Base-by-base conservation (phyloP, 192 early-diverging fungal species). In the Coemansia sp. region DNA sequence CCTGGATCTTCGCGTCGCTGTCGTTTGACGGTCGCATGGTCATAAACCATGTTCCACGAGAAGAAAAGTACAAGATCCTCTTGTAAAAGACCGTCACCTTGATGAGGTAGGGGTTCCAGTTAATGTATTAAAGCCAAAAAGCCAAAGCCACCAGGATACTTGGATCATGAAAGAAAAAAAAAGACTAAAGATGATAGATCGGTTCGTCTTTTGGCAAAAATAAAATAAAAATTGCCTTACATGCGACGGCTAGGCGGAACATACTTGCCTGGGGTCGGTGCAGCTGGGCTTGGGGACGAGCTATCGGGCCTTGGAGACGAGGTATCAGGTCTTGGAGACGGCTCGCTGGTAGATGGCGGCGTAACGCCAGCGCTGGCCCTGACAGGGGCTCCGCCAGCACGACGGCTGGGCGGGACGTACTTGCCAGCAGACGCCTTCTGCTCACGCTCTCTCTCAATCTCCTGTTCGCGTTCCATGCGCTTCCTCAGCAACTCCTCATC, bases 1-100 rank as follows among this genome's bases (percentile, higher is more conserved):
- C 93, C 1, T 98, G 96, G 96, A 83, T 94, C 13, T 98, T 96
- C 85, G 89, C 91, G 19, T 95, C 94, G 4, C 69, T 96, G 25
- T 97, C 95, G 25, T 93, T 93, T 76, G 95, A 95, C 73, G 96
- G 96, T 10, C 87, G 93, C 13, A 84, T 95, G n/a, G 92, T 94
- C 23, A 87, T 98, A 52, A 98, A 93, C 74, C 76, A 88, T 35
- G 96, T 97, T 14, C 96, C 96, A 5, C 76, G 82, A 38, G 88
- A 87, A 11, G 88, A 92, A 68, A 94, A 93, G 76, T 93, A 92
- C 74, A 92, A 90, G 64, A 93, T 95, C 43, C 83, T 95, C 36
- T 65, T 83, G 15, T 83, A 67, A 33, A 13, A 17, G 13, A 5
- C 1, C 11, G 42, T 17, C 42, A 3, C 29, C 3, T 29, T 29